Percentiles rank a stretch among this genome's conserved stretches.
Conservation (phyloP, 495 filamentous ascomycete genomes). For the Ramalina intermedia region DNA sequence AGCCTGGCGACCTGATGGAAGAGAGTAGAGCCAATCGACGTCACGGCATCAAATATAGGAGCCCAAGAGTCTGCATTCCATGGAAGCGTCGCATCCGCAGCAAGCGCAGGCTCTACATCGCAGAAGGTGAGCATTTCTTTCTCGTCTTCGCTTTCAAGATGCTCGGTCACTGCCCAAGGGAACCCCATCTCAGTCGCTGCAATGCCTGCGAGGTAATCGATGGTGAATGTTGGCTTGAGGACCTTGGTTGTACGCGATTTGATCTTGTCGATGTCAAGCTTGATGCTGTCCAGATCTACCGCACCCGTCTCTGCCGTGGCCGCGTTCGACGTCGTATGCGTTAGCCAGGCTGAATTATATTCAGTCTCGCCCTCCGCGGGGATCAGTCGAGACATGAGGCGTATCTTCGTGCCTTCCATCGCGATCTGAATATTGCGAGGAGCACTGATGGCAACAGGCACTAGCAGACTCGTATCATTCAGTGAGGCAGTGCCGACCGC, state of each 20-base stretch:
- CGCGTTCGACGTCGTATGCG: conserved; percentile 20
- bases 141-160: conserved; percentile 18
- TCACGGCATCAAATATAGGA: conserved; percentile 30
- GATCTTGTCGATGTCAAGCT: conserved; percentile 8
- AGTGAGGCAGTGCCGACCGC: conserved; percentile 13
- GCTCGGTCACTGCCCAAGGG: conserved; percentile 29
- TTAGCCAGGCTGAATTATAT: conserved; percentile 22
- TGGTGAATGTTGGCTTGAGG: conserved; percentile 19
- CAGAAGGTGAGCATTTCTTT: conserved; percentile 31
- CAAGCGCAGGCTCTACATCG: conserved; percentile 16
- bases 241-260: background rate
- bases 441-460: conserved; percentile 22
- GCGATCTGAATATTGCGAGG: conserved; percentile 21
- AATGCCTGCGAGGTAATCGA: conserved; percentile 27
- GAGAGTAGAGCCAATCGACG: conserved; percentile 30
- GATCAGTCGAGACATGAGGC: conserved; percentile 20
- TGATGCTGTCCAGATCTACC: background rate
- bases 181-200: conserved; percentile 31
- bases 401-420: conserved; percentile 13
- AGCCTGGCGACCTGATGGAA: conserved; percentile 27
- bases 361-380: background rate
- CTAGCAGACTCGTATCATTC: conserved; percentile 14
- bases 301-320: background rate
- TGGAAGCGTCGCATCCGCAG: conserved; percentile 5
- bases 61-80: conserved; percentile 30